Percentiles rank a stretch among this genome's conserved stretches.
Evolutionary conservation across 2,329 filamentous ascomycete species (phyloP).

Genomic region (Penicillium vulpinum): DNA sequence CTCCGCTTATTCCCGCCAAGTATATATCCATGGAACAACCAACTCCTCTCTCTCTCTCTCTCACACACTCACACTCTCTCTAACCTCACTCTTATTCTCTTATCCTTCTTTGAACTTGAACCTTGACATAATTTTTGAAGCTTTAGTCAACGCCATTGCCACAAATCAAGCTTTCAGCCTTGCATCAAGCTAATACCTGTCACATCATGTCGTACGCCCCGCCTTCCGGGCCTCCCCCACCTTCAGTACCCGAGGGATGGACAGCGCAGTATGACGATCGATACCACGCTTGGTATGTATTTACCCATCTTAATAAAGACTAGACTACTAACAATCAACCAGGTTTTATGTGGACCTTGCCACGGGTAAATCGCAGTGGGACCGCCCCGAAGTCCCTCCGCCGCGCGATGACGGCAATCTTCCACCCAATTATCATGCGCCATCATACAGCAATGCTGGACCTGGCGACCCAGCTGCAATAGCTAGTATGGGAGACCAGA

Average conservation of each 20-base stretch:
- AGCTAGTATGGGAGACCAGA: conserved; percentile 41
- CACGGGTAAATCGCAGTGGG: conserved; percentile 90
- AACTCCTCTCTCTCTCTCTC: background rate
- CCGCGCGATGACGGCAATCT: conserved; percentile 43
- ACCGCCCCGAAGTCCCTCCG: conserved; percentile 71
- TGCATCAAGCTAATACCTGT: background rate
- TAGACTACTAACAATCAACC: conserved; percentile 8
- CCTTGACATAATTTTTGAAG: background rate
- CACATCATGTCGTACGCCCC: conserved; percentile 42
- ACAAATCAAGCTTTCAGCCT: background rate
- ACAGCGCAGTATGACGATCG: conserved; percentile 81
- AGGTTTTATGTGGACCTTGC: conserved; percentile 90
- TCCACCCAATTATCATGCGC: conserved; percentile 44
- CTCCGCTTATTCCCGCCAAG: conserved; percentile 3
- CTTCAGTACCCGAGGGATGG: conserved; percentile 74
- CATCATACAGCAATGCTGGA: conserved; percentile 62
- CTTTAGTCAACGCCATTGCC: background rate
- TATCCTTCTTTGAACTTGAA: background rate
- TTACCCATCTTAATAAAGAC: background rate
- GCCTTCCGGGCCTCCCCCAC: conserved; percentile 56
- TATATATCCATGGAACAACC: background rate
- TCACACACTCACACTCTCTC: background rate
- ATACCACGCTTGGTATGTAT: conserved; percentile 74
- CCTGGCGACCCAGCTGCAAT: conserved; percentile 45
- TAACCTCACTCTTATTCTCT: too few relatives aligned